Evolutionary conservation across 2,329 filamentous ascomycete genomes (phyloP).

Genomic region (Aspergillus sp.): DNA sequence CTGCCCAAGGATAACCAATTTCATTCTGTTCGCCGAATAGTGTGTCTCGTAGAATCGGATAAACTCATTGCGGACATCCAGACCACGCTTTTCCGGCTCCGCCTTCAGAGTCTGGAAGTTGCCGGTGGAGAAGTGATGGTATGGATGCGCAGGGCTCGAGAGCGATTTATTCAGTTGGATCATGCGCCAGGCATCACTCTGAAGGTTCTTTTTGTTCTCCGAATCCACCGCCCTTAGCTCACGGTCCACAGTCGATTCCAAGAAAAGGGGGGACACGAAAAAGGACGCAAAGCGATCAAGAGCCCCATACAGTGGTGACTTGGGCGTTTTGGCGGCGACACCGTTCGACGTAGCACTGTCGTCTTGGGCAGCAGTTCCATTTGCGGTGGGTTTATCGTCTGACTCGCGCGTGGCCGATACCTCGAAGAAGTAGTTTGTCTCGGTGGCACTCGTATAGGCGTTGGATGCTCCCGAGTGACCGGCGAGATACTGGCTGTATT

Average conservation of each 20-base stretch:
- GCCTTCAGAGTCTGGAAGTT: constrained; percentile 81
- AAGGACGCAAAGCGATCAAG: constrained; percentile 90
- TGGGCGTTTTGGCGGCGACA: constrained; percentile 8
- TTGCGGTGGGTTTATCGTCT: constrained; percentile 19
- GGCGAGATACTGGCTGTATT: constrained; percentile 86
- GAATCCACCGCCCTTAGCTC: constrained; percentile 86
- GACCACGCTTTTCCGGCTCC: constrained; percentile 63
- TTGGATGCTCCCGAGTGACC: constrained; percentile 87
- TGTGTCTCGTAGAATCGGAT: constrained; percentile 83
- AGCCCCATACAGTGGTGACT: constrained; percentile 65
- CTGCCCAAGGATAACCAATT: constrained; percentile 73
- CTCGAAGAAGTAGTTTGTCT: constrained; percentile 98
- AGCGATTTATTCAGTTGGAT: constrained; percentile 80
- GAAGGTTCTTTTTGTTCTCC: constrained; percentile 95
- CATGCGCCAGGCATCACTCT: constrained; percentile 79
- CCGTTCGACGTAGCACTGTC: constrained; percentile 17
- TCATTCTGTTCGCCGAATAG: constrained; percentile 91
- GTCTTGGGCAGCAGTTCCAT: constrained; percentile 16
- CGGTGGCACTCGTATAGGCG: constrained; percentile 85
- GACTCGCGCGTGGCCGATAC: constrained; percentile 65
- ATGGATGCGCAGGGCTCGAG: constrained; percentile 81
- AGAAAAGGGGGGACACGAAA: constrained; percentile 79
- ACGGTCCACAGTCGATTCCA: constrained; percentile 73
- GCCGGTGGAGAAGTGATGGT: constrained; percentile 84
- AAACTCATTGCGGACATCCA: constrained; percentile 83